Percentiles rank a stretch among this genome's conserved stretches.
phyloP scores from a whole-genome alignment of 768 basidiomycete genomes.

The Xerocomellus intermedius region DNA sequence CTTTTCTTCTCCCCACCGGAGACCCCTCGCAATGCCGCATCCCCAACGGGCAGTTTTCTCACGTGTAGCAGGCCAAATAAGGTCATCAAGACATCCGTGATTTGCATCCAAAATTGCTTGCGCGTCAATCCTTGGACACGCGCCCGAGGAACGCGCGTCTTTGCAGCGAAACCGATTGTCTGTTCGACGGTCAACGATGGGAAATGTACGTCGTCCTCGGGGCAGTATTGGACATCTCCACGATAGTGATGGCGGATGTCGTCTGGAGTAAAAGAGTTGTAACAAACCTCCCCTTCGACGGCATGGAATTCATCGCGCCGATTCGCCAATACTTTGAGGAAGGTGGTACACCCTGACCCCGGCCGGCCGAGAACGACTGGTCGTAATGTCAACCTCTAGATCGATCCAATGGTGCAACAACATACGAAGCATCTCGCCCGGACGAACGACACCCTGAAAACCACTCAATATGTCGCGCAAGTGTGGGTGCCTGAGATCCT shows the following conservation, averaged over 20 bases:
- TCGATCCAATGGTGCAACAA: constrained; percentile 9
- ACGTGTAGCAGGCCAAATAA: constrained; percentile 79
- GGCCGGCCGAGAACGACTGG: constrained; percentile 84
- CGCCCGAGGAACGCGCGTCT: constrained; percentile 61
- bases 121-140: constrained; percentile 46
- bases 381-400: background rate
- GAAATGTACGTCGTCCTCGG: constrained; percentile 85
- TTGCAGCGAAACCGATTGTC: constrained; percentile 69
- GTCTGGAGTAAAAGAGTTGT: constrained; percentile 69
- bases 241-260: constrained; percentile 65
- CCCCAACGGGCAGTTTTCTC: constrained; percentile 72
- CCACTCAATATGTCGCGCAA: constrained; percentile 52
- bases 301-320: constrained; percentile 64
- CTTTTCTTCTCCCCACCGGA: constrained; percentile 82
- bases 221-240: constrained; percentile 79
- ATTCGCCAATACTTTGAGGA: constrained; percentile 82
- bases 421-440: constrained; percentile 71
- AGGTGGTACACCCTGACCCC: constrained; percentile 79
- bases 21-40: constrained; percentile 72
- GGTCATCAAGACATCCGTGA: constrained; percentile 52
- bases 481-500: constrained; percentile 55
- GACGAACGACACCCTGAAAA: constrained; percentile 55
- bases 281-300: constrained; percentile 69
- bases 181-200: constrained; percentile 79
- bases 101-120: constrained; percentile 15